Conservation (phyloP, 2,329 filamentous ascomycete species). For the Aspergillus niger region DNA sequence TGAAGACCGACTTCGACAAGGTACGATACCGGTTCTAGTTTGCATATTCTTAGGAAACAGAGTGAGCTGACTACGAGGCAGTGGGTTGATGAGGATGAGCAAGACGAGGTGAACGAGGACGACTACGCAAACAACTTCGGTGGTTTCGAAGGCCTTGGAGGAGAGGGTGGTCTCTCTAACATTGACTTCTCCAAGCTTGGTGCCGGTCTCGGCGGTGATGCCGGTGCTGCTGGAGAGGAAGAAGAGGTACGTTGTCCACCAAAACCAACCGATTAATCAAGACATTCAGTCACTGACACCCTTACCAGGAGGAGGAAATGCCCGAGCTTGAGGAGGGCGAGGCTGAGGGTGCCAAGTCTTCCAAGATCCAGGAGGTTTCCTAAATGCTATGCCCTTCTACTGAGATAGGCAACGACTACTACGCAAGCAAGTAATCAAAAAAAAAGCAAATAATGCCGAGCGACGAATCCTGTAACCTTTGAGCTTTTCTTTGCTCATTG, state of each 20-base stretch:
- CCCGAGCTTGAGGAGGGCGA: conserved; percentile 63
- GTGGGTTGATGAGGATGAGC: conserved; percentile 99
- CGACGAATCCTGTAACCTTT: conserved; percentile 11
- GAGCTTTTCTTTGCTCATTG: background rate
- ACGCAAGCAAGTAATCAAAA: background rate
- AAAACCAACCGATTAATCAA: background rate
- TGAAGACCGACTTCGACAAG: conserved; percentile 99
- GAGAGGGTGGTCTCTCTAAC: conserved; percentile 72
- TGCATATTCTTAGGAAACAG: background rate
- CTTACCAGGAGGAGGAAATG: conserved; percentile 72
- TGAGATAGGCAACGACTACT: background rate
- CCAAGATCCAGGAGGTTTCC: conserved; percentile 42
- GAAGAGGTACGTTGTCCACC: conserved; percentile 39
- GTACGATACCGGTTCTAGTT: conserved; percentile 44
- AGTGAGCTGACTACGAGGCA: conserved; percentile 34
- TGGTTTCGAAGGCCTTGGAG: conserved; percentile 45
- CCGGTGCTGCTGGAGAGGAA: conserved; percentile 40
- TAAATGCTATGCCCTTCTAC: conserved; percentile 22
- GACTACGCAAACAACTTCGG: conserved; percentile 62
- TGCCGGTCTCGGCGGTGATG: conserved; percentile 54
- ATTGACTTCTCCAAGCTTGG: conserved; percentile 95
- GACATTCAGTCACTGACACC: conserved; percentile 8
- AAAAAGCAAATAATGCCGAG: conserved; percentile 1
- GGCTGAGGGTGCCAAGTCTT: conserved; percentile 44
- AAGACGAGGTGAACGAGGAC: conserved; percentile 83